phyloP scores from a whole-genome alignment of 371 early-diverging fungal species.

The Mucor irregularis region DNA sequence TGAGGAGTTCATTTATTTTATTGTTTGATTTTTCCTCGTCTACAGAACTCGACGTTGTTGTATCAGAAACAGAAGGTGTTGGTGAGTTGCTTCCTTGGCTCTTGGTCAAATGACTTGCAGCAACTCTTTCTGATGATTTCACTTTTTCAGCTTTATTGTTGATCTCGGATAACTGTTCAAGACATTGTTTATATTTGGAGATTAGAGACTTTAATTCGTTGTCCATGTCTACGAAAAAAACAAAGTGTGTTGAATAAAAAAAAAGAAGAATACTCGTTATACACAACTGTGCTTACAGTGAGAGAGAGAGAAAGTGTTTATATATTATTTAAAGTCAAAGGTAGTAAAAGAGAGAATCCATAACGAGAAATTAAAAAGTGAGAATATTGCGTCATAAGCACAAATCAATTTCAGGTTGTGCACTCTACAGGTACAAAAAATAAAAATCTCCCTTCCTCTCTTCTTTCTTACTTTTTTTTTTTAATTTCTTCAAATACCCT shows the following conservation, averaged over 20 bases:
- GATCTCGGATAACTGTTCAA: constrained; percentile 19
- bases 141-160: constrained; percentile 12
- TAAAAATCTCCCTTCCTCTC: not conserved
- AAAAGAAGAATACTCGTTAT: not conserved
- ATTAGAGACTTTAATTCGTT: constrained; percentile 13
- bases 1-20: constrained; percentile 25
- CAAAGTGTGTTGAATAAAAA: not conserved
- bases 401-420: too few species aligned
- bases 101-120: constrained; percentile 37
- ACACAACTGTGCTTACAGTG: too few species aligned
- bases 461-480: not conserved
- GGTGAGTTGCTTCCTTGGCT: constrained; percentile 10
- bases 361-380: too few species aligned
- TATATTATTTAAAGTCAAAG: too few species aligned
- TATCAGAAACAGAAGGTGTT: constrained; percentile 20
- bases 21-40: constrained; percentile 31
- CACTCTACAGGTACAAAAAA: too few species aligned
- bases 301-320: too few species aligned
- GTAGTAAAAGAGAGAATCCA: too few species aligned
- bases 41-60: constrained; percentile 27
- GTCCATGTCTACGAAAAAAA: constrained; percentile 8
- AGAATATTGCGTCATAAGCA: constrained; percentile 3
- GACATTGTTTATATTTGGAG: constrained; percentile 16
- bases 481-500: not conserved
- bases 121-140: constrained; percentile 14